Conservation (phyloP, 2,329 filamentous ascomycete species). For the Diplocarpon rosae region DNA sequence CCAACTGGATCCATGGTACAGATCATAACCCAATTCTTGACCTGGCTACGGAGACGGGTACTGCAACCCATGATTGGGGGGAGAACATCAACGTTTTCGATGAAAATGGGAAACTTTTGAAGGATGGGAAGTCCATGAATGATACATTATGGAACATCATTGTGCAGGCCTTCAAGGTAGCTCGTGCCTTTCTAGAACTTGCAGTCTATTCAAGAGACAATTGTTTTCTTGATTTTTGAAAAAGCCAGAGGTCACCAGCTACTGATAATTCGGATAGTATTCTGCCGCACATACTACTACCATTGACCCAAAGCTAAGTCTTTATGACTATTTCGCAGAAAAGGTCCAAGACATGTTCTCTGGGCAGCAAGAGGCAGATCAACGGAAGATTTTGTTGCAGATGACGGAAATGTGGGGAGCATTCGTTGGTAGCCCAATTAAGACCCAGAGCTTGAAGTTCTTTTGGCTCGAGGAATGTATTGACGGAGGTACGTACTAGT, state of each 20-base stretch:
- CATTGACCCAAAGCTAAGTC: constrained; percentile 36
- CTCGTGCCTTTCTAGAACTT: no score
- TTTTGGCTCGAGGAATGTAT: constrained; percentile 49
- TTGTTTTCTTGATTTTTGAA: background rate
- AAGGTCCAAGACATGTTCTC: constrained; percentile 35
- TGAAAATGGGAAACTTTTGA: constrained; percentile 31
- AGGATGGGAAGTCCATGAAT: constrained; percentile 24
- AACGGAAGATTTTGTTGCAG: constrained; percentile 31
- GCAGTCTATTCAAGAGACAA: no score
- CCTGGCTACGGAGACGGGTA: constrained; percentile 39
- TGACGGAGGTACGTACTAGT: constrained; percentile 32
- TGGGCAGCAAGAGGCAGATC: constrained; percentile 21
- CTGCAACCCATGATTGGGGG: constrained; percentile 35
- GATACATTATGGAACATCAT: constrained; percentile 42
- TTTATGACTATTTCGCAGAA: constrained; percentile 43
- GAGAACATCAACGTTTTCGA: constrained; percentile 36
- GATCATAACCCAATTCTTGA: constrained; percentile 38
- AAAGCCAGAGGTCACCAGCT: background rate
- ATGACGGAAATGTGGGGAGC: constrained; percentile 38
- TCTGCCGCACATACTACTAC: constrained; percentile 37
- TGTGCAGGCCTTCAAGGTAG: constrained; percentile 35
- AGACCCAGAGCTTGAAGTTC: constrained; percentile 42
- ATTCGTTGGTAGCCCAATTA: constrained; percentile 40
- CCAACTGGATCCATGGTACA: constrained; percentile 28
- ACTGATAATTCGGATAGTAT: constrained; percentile 24